Evolutionary conservation across 306 rosid genomes (phyloP), one percentile per base, ranked within the genome.

Genomic region (Prunus campanulata): DNA sequence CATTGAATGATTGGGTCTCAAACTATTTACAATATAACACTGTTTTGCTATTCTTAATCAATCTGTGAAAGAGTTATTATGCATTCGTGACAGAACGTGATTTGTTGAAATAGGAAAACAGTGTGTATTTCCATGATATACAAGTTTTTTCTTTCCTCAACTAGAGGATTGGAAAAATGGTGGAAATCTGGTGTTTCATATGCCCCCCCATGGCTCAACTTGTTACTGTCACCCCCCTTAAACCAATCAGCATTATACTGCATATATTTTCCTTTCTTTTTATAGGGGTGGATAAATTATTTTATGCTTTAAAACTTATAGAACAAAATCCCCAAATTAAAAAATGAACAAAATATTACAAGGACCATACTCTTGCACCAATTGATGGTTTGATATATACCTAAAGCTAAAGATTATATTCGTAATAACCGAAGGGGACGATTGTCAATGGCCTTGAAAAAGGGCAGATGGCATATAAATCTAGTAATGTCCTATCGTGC

Each of bases 1-100:
- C 59, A 35, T 77, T 87, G 90, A 86, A 87, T 87, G 84, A 90
- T 87, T 86, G 90, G 87, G 80, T 86, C 74, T 82, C 68, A 35
- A 3, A 32, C 75, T n/a, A 29, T 1, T 3, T 39, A 6, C 0
- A 39, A 39, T 39, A 6, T 7, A 1, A 39, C 2, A 39, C 0
- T 39, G 2, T 39, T 39, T 39, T 39, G 44, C 9, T 39, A 39
- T 39, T 39, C 9, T 39, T 39, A 7, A 39, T 7, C 8, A 1
- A 0, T 6, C 9, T 2, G 27, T 25, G 2, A 1, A 39, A 39
- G 2, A 6, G 1, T 39, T 6, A 39, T 39, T 0, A 39, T 39
- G 2, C 1, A 39, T 2, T 1, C 0, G 8, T 0, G 44, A 39
- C 2, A 39, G 0, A 39, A 39, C 0, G 2, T 39, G 44, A 39